Evolutionary conservation across 345 rosid genomes (phyloP), one percentile per base, ranked within the genome.

Genomic region (Fremontodendron californicum): DNA sequence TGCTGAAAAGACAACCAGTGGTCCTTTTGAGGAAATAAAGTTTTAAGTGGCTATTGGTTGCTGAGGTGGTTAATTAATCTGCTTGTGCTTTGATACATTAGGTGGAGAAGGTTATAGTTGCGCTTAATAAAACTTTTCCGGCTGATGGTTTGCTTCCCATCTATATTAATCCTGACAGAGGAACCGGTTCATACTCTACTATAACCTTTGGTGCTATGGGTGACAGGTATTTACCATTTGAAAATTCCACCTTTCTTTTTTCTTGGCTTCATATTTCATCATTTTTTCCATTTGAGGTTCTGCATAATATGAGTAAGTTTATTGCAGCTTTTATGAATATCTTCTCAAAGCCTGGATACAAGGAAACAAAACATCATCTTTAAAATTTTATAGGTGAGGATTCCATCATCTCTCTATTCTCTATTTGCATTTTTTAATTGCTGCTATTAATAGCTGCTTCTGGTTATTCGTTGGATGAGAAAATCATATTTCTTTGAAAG

Each of bases 121-220:
- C 71, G 68, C 79, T 94, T 61, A 91, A 89, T 78, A 92, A 89
- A 81, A 90, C 82, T 77, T 96, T 92, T 78, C 99, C 98, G 63
- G 94, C 81, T 29, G 94, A 96, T 83, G 99, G 98, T 80, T 86
- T 96, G 81, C 97, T 94, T 71, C 97, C 98, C 75, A 96, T 94
- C 52, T 96, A 92, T 82, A 86, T 96, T 76, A 85, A 81, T 85
- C 97, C 97, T 46, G 80, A 87, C 1, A 89, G 82, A 37, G 98
- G 85, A 66, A 78, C 80, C 18, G 82, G 91, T 65, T 81, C 99
- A 6, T 85, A 86, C 85, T 84, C 99, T 0, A 84, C 95, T 46
- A 90, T 92, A 67, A 96, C 99, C 76, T 96, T 94, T 82, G 99
- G 99, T 83, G 98, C 99, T 75, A 96, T 94, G 99, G 98, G 99